Evolutionary conservation across 352 stramenopile species (phyloP), one percentile per base, ranked within the genome.

Genomic region (Pythium rishiriense): DNA sequence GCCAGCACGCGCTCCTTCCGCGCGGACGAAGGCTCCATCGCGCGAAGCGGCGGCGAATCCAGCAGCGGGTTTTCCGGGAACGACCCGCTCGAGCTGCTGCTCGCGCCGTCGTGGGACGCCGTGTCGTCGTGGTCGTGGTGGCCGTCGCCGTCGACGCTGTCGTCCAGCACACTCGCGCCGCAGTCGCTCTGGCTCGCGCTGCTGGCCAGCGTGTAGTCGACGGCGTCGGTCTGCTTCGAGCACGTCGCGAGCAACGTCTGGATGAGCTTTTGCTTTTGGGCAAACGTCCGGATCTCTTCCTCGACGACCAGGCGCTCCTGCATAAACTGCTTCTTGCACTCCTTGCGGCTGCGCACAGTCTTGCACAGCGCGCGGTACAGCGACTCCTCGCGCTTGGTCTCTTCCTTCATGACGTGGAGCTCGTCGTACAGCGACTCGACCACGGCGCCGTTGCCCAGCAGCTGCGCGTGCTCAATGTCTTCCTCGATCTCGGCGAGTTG

Each of bases 221-320:
- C 39, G 52, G 51, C 10, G 62, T 37, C 11, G 46, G 42, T 68
- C 24, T 79, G 70, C 64, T 78, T 74, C 29, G 76, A 47, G 53
- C 75, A 86, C 15, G 70, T 84, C 24, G 66, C 55, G 45, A 88
- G 66, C 64, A 88, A 67, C 42, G 70, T 68, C 73, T 88, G 73
- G 69, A 85, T 85, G 54, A 88, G 73, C 65, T 76, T 79, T 62
- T 88, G 72, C 70, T 86, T 88, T 62, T 64, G 67, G 58, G 65
- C 71, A 55, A 85, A 88, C 31, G 64, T 67, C 28, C 71, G 66
- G 56, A 84, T 72, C 41, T 72, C 68, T 37, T 83, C 75, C 49
- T 88, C 79, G 15, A 81, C 69, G 9, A 37, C 41, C 9, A 51
- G 35, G 51, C 81, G 75, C 45, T 81, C 76, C 17, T 54, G 24